These are phyloP conservation scores for Chaetoceros tenuissimus DNA, from an alignment of 108 stramenopile genomes.

Conservation along the genomic window DNA sequence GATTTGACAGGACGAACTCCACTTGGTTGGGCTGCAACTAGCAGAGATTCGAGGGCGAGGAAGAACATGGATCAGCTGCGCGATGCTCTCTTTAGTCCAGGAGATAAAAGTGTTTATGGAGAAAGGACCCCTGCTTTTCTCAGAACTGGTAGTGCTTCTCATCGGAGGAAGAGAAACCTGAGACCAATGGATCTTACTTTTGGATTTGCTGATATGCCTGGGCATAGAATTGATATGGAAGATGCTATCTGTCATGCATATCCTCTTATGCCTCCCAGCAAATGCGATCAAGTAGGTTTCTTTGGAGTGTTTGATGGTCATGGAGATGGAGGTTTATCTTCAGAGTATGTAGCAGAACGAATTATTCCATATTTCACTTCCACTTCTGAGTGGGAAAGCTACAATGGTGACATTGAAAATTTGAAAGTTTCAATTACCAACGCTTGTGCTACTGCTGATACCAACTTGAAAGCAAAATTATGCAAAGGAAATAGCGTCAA, in stretches of 20 bases:
- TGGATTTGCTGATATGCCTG: conserved; percentile 76
- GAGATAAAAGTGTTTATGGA: conserved; percentile 54
- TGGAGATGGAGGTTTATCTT: conserved; percentile 56
- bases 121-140: conserved; percentile 30
- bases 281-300: conserved; percentile 18
- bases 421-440: conserved; percentile 19
- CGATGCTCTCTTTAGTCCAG: conserved; percentile 37
- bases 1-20: conserved; percentile 65
- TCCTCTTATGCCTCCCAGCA: conserved; percentile 10
- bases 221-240: conserved; percentile 80
- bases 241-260: conserved; percentile 54
- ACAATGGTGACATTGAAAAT: conserved; percentile 1
- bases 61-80: conserved; percentile 33
- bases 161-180: not conserved
- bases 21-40: conserved; percentile 48
- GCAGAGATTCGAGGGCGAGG: conserved; percentile 34
- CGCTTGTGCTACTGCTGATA: conserved; percentile 44
- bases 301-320: conserved; percentile 93
- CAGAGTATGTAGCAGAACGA: conserved; percentile 41
- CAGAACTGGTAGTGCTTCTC: conserved; percentile 1
- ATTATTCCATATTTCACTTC: conserved; percentile 16
- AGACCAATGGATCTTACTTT: conserved; percentile 24
- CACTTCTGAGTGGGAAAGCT: conserved; percentile 11
- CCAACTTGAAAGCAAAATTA: conserved; percentile 23
- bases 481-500: not conserved